phyloP scores from a whole-genome alignment of 345 rosid species.

The Populus pruinosa region DNA sequence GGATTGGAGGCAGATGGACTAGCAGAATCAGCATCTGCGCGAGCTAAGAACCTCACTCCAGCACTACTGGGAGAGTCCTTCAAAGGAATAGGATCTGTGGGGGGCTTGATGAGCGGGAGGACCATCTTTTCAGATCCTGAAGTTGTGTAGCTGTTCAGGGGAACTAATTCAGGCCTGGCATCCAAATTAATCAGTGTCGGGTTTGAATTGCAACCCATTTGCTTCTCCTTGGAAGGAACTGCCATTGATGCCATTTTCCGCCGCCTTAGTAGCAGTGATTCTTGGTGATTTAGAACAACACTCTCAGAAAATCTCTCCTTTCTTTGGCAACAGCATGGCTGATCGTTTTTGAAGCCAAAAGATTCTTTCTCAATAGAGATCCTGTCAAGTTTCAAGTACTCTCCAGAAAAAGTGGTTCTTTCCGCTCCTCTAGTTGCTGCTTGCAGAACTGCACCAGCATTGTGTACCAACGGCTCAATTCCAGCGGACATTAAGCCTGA shows the following conservation, averaged over 20 bases:
- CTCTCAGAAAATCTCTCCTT: constrained; percentile 63
- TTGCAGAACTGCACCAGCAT: constrained; percentile 37
- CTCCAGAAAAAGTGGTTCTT: constrained; percentile 28
- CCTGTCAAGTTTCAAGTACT: constrained; percentile 30
- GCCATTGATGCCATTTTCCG: constrained; percentile 43
- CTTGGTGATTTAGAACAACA: constrained; percentile 42
- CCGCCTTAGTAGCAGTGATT: constrained; percentile 56
- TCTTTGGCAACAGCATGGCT: constrained; percentile 86
- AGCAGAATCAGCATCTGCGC: constrained; percentile 44
- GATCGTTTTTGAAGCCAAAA: constrained; percentile 41
- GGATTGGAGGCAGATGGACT: constrained; percentile 76
- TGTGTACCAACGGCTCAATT: constrained; percentile 32
- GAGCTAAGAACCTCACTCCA: constrained; percentile 28
- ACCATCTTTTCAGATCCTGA: constrained; percentile 40
- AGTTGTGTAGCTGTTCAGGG: constrained; percentile 32
- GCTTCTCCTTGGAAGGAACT: constrained; percentile 33
- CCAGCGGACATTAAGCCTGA: constrained; percentile 30
- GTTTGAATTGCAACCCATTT: constrained; percentile 22
- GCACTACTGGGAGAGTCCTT: constrained; percentile 32
- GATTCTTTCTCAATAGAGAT: constrained; percentile 42
- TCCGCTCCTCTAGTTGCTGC: constrained; percentile 26
- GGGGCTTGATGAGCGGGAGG: constrained; percentile 24
- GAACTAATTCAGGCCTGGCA: constrained; percentile 33
- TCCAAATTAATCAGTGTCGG: constrained; percentile 30
- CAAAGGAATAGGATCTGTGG: constrained; percentile 20